These are phyloP conservation scores for Taphrina sp. DNA, from an alignment of 1,139 yeast genomes.

Conservation along the genomic window DNA sequence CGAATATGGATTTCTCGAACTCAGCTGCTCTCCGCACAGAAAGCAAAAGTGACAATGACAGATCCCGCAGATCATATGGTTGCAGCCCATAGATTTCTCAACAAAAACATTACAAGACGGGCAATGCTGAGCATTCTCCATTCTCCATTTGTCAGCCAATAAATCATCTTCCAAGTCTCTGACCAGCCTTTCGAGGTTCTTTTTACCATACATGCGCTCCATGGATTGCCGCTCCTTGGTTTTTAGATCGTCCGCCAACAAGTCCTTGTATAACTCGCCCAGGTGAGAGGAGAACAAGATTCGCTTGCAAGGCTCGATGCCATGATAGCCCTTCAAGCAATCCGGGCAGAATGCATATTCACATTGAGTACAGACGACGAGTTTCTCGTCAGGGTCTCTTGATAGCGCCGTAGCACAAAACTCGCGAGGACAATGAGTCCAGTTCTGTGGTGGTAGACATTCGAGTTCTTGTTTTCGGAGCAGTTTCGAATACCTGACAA, in stretches of 20 bases:
- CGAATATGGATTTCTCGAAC: conserved; percentile 24
- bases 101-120: conserved; percentile 30
- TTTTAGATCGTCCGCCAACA: conserved; percentile 12
- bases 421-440: conserved; percentile 30
- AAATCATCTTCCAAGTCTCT: conserved; percentile 22
- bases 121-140: conserved; percentile 28
- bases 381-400: conserved; percentile 32
- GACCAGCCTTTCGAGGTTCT: conserved; percentile 21
- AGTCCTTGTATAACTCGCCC: conserved; percentile 14
- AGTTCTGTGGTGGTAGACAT: conserved; percentile 21
- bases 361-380: conserved; percentile 30
- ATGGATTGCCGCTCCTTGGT: conserved; percentile 4
- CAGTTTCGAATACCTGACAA: conserved; percentile 13
- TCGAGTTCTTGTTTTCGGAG: conserved; percentile 29
- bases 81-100: conserved; percentile 31
- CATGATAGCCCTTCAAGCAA: conserved; percentile 30
- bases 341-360: conserved; percentile 30
- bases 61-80: conserved; percentile 27
- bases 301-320: conserved; percentile 28
- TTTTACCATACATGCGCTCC: conserved; percentile 29
- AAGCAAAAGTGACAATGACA: conserved; percentile 32
- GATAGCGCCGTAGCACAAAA: conserved; percentile 26
- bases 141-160: conserved; percentile 30
- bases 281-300: conserved; percentile 6
- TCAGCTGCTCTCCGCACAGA: conserved; percentile 29